Evolutionary conservation across 1,139 yeast species (phyloP), one percentile per base, ranked within the genome.

Genomic region (Keqinozyma sinolaborantium): DNA sequence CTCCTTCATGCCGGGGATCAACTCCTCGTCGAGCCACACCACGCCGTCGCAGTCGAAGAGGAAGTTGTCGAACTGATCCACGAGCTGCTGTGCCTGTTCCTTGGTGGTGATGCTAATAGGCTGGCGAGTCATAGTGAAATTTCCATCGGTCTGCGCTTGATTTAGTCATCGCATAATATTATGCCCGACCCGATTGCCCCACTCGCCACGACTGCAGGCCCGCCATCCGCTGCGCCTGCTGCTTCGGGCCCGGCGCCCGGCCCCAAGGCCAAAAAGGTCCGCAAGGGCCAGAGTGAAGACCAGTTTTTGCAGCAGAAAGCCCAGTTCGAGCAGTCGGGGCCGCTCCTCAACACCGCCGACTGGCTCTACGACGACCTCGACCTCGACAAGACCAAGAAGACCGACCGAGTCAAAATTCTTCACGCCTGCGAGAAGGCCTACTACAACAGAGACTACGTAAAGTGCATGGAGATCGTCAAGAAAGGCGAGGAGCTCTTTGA

Each of bases 21-120:
- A 56, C 30, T 72, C 75, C 32, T 75, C 74, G 11, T 95, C 97
- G 24, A 83, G 65, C 97, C 97, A 90, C 32, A 90, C 66, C 6
- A 90, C 97, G 0, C 90, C 97, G 53, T 90, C 97, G 58, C 97
- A 90, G 51, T 90, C 97, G 53, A 90, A 90, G 37, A 90, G 63
- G 48, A 88, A 88, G 38, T 84, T 83, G 51, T 87, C 96, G 53
- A 80, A 83, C 29, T 68, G 57, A 39, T 68, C 71, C 10, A 90
- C 57, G 31, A 90, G 62, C n/a, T 58, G 50, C 29, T 68, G 64
- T 3, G 77, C 83, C 23, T 68, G 70, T 27, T 64, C 66, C 37
- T 63, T 64, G 11, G 61, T 52, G 11, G 64, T 58, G 23, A 84
- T 54, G 14, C 26, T 35, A 7, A 24, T n/a, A 4, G 38, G 36